Evolutionary conservation across 176 grass and related monocot species (phyloP).

Genomic region (Oryza glumipatula): DNA sequence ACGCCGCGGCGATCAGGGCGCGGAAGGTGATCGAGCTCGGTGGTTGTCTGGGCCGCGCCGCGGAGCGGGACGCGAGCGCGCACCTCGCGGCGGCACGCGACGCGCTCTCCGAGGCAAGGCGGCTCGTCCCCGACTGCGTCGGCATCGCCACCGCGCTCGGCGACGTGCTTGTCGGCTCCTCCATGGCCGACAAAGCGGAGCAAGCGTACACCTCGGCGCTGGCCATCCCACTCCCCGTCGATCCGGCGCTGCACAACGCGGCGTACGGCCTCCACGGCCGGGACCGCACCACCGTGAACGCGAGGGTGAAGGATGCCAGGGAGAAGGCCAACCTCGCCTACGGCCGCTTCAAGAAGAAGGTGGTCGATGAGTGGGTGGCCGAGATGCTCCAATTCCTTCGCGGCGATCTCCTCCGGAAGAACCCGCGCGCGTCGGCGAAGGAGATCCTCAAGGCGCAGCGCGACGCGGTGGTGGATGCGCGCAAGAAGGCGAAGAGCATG

Average conservation of each 20-base stretch:
- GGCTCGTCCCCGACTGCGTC: slow-evolving; percentile 41
- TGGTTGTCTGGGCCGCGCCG: background rate
- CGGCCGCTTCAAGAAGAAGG: slow-evolving; percentile 1
- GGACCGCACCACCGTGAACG: background rate
- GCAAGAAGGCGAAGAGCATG: background rate
- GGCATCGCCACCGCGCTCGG: slow-evolving; percentile 29
- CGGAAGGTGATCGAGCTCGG: background rate
- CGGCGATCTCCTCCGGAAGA: no score
- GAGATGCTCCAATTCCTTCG: background rate
- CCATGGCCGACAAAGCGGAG: slow-evolving; percentile 24
- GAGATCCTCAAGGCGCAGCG: background rate
- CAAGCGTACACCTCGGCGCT: slow-evolving; percentile 7
- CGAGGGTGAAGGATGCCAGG: slow-evolving; percentile 15
- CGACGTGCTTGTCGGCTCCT: slow-evolving; percentile 1
- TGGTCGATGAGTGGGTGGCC: background rate
- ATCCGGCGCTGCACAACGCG: slow-evolving; percentile 35
- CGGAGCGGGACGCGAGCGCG: background rate
- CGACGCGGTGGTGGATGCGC: slow-evolving; percentile 3
- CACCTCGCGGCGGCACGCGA: slow-evolving; percentile 22
- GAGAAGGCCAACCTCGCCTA: background rate
- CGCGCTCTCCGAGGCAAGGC: background rate
- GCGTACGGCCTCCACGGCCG: slow-evolving; percentile 19
- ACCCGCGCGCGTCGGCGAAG: background rate
- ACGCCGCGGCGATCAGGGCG: background rate
- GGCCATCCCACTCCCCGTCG: background rate